phyloP scores from a whole-genome alignment of 1,284 basidiomycete species.

The Ganoderma lucidum region DNA sequence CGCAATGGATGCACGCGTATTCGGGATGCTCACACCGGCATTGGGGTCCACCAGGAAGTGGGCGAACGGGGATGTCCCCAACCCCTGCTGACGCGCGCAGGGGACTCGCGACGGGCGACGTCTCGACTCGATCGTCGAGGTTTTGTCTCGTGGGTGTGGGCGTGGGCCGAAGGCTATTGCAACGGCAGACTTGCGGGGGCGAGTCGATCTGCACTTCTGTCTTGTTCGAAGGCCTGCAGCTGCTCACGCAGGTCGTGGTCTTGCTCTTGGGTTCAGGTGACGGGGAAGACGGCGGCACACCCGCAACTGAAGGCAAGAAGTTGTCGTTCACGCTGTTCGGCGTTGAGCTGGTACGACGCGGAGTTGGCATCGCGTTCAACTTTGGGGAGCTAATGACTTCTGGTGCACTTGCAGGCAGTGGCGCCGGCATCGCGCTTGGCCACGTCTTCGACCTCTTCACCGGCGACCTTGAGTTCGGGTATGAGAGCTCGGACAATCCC shows the following conservation, averaged over 20 bases:
- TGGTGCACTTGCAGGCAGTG: slow-evolving; percentile 1
- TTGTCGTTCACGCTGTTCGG: background rate
- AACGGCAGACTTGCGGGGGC: slow-evolving; percentile 5
- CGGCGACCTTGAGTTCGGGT: background rate
- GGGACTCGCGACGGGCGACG: slow-evolving; percentile 9
- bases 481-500: background rate
- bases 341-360: background rate
- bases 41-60: background rate
- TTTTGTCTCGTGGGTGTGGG: background rate
- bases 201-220: slow-evolving; percentile 23
- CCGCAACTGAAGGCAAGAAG: background rate
- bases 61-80: slow-evolving; percentile 2
- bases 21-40: slow-evolving; percentile 14
- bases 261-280: slow-evolving; percentile 3
- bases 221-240: slow-evolving; percentile 13
- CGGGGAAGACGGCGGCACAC: background rate
- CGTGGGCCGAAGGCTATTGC: too few species aligned
- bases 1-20: slow-evolving; percentile 1
- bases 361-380: background rate
- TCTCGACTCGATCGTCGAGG: slow-evolving; percentile 3
- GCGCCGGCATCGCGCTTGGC: background rate
- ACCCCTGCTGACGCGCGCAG: background rate
- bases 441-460: background rate
- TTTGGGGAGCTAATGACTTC: background rate
- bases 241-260: background rate